Conservation (phyloP, 495 filamentous ascomycete genomes). For the Talaromyces stipitatus region DNA sequence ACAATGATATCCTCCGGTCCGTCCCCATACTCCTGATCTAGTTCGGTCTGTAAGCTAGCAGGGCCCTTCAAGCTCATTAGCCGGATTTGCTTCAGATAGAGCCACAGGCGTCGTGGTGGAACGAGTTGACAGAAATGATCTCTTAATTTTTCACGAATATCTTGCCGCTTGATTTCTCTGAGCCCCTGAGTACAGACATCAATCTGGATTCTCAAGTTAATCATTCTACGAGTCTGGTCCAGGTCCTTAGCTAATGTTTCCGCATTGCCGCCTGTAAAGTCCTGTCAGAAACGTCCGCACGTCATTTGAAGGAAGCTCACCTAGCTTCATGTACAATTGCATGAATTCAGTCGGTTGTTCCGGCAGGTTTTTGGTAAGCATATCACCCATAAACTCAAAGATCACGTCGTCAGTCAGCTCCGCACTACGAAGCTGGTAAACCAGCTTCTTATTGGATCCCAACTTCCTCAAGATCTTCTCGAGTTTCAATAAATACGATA, state of each 20-base stretch:
- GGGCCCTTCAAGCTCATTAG: conserved; percentile 2
- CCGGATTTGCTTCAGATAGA: conserved; percentile 9
- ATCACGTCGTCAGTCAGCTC: background rate
- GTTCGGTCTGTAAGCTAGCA: background rate
- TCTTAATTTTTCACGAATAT: conserved; percentile 9
- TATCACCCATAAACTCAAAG: conserved; percentile 3
- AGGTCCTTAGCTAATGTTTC: conserved; percentile 5
- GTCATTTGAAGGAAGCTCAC: conserved; percentile 4
- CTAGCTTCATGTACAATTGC: conserved; percentile 9
- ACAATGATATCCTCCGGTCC: conserved; percentile 11
- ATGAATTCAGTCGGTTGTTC: conserved; percentile 1
- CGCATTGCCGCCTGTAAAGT: conserved; percentile 5
- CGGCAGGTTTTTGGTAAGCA: background rate
- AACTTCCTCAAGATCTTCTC: conserved; percentile 4
- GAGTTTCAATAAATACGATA: conserved; percentile 9
- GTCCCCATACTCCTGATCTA: background rate
- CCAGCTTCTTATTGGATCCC: conserved; percentile 2
- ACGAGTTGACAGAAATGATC: conserved; percentile 11
- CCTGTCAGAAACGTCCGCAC: background rate
- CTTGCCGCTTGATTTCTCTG: conserved; percentile 5
- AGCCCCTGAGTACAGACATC: conserved; percentile 10
- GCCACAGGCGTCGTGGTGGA: conserved; percentile 7
- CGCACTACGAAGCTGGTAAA: conserved; percentile 3
- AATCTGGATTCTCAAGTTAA: conserved; percentile 12
- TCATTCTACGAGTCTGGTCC: conserved; percentile 11